Conservation (phyloP, 2,329 filamentous ascomycete species). For the Pestalotiopsis sp. region DNA sequence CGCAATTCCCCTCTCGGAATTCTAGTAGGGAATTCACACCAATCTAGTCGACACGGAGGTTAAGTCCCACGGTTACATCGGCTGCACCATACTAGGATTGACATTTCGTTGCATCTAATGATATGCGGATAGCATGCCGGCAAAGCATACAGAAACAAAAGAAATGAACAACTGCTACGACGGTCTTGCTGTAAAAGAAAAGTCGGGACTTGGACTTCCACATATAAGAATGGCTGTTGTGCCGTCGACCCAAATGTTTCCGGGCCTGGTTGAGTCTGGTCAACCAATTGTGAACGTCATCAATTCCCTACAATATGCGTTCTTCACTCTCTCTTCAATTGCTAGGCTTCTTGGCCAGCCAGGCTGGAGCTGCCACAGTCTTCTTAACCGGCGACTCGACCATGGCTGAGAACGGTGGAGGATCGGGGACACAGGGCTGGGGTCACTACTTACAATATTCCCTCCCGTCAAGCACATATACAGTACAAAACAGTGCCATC, state of each 20-base stretch:
- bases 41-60: background rate
- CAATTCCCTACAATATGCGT: background rate
- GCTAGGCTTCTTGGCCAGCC: conserved; percentile 13
- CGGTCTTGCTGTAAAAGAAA: background rate
- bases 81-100: background rate
- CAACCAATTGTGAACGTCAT: background rate
- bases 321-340: conserved; percentile 5
- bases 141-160: background rate
- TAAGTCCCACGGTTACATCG: background rate
- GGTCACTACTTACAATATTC: conserved; percentile 61
- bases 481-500: conserved; percentile 65
- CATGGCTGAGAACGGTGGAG: conserved; percentile 54
- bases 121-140: background rate
- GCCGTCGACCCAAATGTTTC: background rate
- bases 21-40: background rate
- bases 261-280: background rate
- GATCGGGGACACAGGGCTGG: conserved; percentile 58
- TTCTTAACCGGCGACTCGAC: conserved; percentile 65
- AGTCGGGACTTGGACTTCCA: background rate
- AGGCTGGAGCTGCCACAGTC: conserved; percentile 40
- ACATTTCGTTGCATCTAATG: background rate
- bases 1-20: background rate
- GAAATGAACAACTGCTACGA: background rate
- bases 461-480: conserved; percentile 39
- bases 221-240: background rate